These are phyloP conservation scores for Chaetomium strumarium DNA, from an alignment of 2,329 filamentous ascomycete species.

Conservation along the genomic window DNA sequence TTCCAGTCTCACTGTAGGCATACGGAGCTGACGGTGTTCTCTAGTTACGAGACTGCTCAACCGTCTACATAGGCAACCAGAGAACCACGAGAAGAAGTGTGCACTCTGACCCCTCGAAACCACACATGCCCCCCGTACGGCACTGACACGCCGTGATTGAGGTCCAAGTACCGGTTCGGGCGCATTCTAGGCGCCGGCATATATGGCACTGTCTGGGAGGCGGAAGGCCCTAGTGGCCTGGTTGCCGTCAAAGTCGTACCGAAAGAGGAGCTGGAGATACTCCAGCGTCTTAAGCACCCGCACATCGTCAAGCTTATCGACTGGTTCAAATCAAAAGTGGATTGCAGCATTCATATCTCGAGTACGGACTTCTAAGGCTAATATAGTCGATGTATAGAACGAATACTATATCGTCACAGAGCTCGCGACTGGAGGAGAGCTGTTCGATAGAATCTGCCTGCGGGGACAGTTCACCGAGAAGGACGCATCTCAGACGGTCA, in stretches of 20 bases:
- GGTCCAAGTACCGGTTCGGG: conserved; percentile 84
- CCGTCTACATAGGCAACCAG: conserved; percentile 92
- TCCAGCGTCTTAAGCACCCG: conserved; percentile 83
- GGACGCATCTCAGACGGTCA: conserved; percentile 92
- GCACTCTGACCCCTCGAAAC: conserved; percentile 26
- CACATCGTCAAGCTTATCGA: conserved; percentile 97
- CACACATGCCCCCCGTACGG: neutral
- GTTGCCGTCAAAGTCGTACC: conserved; percentile 98
- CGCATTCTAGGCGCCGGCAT: conserved; percentile 92
- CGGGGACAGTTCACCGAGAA: conserved; percentile 98
- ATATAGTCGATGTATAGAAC: no score
- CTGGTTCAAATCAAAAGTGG: conserved; percentile 98
- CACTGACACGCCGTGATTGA: conserved; percentile 34
- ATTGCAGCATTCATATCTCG: no score
- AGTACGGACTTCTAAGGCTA: no score
- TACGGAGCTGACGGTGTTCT: no score
- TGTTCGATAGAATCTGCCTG: conserved; percentile 97
- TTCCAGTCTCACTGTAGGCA: no score
- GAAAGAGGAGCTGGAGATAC: conserved; percentile 95
- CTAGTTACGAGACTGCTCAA: conserved; percentile 86
- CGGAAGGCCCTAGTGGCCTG: conserved; percentile 74
- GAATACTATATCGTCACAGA: conserved; percentile 99
- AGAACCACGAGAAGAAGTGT: conserved; percentile 98
- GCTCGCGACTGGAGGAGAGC: conserved; percentile 87
- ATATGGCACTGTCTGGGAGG: conserved; percentile 96